A percentile compares a stretch with the other conserved stretches of the same genome.
These are phyloP conservation scores for Colletotrichum echinochloae DNA, from an alignment of 2,329 filamentous ascomycete species.

Conservation along the genomic window DNA sequence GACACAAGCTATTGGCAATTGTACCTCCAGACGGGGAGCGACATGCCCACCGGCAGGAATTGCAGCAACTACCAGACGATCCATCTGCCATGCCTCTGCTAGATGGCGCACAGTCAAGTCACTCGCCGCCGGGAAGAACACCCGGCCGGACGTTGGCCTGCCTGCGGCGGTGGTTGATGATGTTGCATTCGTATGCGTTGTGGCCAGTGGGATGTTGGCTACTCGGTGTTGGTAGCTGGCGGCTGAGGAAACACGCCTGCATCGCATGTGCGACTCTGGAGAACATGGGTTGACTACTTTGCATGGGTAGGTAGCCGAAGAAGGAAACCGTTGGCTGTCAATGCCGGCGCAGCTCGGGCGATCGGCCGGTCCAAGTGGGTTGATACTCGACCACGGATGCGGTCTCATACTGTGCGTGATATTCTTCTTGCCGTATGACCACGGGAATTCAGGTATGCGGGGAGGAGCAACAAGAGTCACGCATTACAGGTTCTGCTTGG, in stretches of 20 bases:
- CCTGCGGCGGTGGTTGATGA: not conserved
- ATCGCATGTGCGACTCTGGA: slow-evolving; percentile 1
- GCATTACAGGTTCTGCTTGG: not conserved
- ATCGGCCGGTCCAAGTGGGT: slow-evolving; percentile 2
- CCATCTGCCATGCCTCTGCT: slow-evolving; percentile 65
- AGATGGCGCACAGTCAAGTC: not conserved
- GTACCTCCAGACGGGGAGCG: slow-evolving; percentile 65
- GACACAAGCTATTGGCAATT: slow-evolving; percentile 60
- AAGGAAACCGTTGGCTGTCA: slow-evolving; percentile 29
- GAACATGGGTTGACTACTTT: slow-evolving; percentile 12
- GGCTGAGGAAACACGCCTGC: not conserved
- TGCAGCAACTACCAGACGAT: slow-evolving; percentile 68
- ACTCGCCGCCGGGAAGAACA: not conserved
- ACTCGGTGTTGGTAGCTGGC: not conserved
- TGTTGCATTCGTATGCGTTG: slow-evolving; percentile 31
- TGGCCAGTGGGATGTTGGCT: not conserved
- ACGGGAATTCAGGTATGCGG: not conserved
- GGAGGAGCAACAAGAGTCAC: not conserved
- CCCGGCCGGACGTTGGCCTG: not conserved
- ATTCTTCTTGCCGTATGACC: not conserved
- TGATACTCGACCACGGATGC: not conserved
- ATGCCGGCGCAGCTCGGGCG: not conserved
- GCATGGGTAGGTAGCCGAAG: slow-evolving; percentile 3
- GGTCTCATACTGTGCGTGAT: not conserved
- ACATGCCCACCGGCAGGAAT: slow-evolving; percentile 59